Conservation (phyloP, 352 stramenopile genomes). For the Phytophthora nicotianae region DNA sequence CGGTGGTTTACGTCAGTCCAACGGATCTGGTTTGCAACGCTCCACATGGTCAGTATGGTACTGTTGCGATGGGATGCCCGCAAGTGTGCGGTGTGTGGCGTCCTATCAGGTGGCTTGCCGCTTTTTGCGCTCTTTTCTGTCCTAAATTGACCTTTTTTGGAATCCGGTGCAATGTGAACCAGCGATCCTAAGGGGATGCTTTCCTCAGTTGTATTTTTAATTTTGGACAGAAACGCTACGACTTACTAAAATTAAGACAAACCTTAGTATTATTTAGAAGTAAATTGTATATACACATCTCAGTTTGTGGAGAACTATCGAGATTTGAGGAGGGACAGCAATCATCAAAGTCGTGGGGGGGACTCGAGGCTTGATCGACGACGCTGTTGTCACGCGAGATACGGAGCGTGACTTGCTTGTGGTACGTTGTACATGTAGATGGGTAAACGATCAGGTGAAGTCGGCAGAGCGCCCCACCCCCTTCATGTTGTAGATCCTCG, state of each 20-base stretch:
- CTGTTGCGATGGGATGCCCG: conserved; percentile 19
- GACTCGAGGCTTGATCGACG: conserved; percentile 3
- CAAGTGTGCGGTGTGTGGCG: conserved; percentile 4
- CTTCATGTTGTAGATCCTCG: not conserved
- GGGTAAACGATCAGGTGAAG: conserved; percentile 8
- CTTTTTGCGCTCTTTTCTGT: conserved; percentile 13
- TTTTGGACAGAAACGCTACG: conserved; percentile 4
- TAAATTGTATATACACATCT: conserved; percentile 8
- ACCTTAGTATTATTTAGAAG: not conserved
- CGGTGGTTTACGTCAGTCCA: not conserved
- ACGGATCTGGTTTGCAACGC: conserved; percentile 4
- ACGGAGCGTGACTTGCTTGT: conserved; percentile 7
- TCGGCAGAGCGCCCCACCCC: not conserved
- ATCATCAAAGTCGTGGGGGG: conserved; percentile 1
- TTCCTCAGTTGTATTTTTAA: conserved; percentile 8
- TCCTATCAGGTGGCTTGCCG: conserved; percentile 11
- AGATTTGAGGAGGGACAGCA: conserved; percentile 28
- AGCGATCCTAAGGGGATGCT: conserved; percentile 17
- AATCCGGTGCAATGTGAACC: conserved; percentile 19
- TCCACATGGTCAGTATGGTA: conserved; percentile 6
- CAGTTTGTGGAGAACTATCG: conserved; percentile 15
- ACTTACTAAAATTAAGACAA: not conserved
- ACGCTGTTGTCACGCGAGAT: conserved; percentile 5
- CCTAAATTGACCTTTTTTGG: conserved; percentile 8
- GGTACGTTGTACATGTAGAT: conserved; percentile 10